phyloP scores from a whole-genome alignment of 1,284 basidiomycete species.

The Ceratobasidium sp. region DNA sequence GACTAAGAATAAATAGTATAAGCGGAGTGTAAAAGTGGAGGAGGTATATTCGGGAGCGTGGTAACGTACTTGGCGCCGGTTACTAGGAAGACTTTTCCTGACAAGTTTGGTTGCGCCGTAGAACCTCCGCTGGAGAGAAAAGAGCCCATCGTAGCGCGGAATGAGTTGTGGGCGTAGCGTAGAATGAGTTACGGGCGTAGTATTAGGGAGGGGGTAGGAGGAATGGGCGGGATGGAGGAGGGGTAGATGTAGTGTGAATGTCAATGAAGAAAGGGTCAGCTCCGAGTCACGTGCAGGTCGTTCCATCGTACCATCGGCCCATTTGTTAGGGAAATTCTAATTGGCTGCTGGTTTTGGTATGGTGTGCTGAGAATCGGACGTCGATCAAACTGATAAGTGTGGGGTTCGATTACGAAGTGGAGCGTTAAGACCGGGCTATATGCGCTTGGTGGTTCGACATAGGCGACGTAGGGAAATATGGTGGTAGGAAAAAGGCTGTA shows the following conservation, averaged over 20 bases:
- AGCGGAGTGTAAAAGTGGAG: background rate
- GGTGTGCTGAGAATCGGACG: background rate
- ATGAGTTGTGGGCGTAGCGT: background rate
- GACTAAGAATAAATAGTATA: constrained; percentile 49
- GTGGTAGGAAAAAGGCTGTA: too few relatives aligned
- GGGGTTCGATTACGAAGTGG: too few relatives aligned
- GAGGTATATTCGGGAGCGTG: background rate
- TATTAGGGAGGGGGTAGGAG: too few relatives aligned
- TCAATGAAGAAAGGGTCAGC: background rate
- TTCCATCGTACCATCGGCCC: constrained; percentile 4
- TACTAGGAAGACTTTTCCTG: constrained; percentile 57
- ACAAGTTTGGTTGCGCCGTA: constrained; percentile 51
- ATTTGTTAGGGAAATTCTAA: background rate
- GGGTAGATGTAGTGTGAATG: background rate
- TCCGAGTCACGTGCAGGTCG: background rate
- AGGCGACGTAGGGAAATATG: too few relatives aligned
- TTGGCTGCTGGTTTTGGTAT: background rate
- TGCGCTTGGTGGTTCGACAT: too few relatives aligned
- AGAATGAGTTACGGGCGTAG: background rate
- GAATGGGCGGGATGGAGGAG: background rate
- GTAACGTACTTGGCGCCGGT: constrained; percentile 57
- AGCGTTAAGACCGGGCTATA: too few relatives aligned
- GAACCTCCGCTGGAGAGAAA: background rate
- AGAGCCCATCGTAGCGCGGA: constrained; percentile 6
- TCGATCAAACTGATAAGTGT: background rate